Percentiles rank a stretch among this genome's conserved stretches.
Conservation (phyloP, 2,329 filamentous ascomycete species). For the Macrophomina phaseolina region DNA sequence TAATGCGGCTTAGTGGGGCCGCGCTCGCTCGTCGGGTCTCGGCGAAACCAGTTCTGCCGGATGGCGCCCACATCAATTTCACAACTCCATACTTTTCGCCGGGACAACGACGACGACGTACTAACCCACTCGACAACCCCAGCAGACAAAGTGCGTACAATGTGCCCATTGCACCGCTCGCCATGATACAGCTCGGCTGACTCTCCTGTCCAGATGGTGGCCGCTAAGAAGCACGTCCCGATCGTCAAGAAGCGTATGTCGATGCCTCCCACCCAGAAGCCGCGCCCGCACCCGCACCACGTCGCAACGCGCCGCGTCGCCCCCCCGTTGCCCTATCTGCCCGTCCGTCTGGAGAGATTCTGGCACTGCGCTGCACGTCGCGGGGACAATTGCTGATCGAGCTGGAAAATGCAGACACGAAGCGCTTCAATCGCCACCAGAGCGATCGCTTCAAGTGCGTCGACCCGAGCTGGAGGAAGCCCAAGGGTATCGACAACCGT, state of each 20-base stretch:
- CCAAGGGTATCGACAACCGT: slow-evolving; percentile 99
- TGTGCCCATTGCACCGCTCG: neutral
- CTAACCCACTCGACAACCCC: slow-evolving; percentile 40
- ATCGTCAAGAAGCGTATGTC: slow-evolving; percentile 99
- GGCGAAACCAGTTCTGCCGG: slow-evolving; percentile 22
- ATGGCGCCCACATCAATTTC: slow-evolving; percentile 23
- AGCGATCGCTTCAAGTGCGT: slow-evolving; percentile 96
- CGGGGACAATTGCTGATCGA: slow-evolving; percentile 22
- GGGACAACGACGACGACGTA: slow-evolving; percentile 26
- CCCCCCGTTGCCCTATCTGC: slow-evolving; percentile 7
- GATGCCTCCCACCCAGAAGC: slow-evolving; percentile 18
- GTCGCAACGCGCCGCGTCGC: slow-evolving; percentile 23
- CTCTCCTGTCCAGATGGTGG: slow-evolving; percentile 75
- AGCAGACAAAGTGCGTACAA: slow-evolving; percentile 43
- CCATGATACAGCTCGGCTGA: slow-evolving; percentile 34
- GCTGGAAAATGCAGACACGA: slow-evolving; percentile 69
- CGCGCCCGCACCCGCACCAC: neutral
- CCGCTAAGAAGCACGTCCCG: slow-evolving; percentile 98
- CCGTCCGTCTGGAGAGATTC: neutral
- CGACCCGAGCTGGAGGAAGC: slow-evolving; percentile 93
- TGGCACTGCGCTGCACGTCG: neutral
- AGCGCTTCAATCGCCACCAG: slow-evolving; percentile 97
- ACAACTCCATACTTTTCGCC: slow-evolving; percentile 23
- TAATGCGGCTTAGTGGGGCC: slow-evolving; percentile 2
- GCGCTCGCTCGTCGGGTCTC: slow-evolving; percentile 14